Conservation (phyloP, 2,329 filamentous ascomycete species). For the Colletotrichum noveboracense region DNA sequence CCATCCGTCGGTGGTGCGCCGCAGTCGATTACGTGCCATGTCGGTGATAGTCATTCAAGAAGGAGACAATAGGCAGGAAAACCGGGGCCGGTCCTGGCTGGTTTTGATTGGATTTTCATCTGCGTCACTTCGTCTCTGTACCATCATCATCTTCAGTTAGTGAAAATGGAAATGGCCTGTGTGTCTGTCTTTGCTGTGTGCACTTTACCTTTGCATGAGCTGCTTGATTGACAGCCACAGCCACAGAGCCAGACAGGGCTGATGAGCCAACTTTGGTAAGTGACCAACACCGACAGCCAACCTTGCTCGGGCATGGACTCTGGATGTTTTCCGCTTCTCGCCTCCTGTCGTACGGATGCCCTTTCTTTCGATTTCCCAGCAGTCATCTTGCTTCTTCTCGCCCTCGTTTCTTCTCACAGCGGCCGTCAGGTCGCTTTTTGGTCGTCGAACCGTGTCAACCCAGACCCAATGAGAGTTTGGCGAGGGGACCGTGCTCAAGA, state of each 20-base stretch:
- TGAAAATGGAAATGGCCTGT: neutral
- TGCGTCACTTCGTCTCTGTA: slow-evolving; percentile 5
- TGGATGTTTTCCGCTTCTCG: neutral
- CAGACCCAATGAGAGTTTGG: neutral
- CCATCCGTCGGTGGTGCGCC: neutral
- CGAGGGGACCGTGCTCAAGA: slow-evolving; percentile 3
- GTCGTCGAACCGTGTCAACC: slow-evolving; percentile 6
- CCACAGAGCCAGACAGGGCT: neutral
- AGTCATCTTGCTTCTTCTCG: neutral
- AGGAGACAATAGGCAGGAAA: neutral
- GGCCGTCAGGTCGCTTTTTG: neutral
- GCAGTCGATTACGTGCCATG: neutral
- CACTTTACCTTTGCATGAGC: neutral
- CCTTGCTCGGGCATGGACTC: neutral
- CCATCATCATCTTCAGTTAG: slow-evolving; percentile 6
- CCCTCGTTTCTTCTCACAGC: neutral
- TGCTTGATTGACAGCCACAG: slow-evolving; percentile 2
- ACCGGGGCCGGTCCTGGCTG: neutral
- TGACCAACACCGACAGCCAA: neutral
- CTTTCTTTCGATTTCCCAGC: neutral
- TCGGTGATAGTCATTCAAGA: neutral
- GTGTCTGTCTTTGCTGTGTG: neutral
- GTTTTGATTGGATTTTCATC: neutral
- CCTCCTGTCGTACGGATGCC: neutral
- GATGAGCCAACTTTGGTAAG: neutral